phyloP scores from a whole-genome alignment of 164 flowering plant species.

The Protea cynaroides region DNA sequence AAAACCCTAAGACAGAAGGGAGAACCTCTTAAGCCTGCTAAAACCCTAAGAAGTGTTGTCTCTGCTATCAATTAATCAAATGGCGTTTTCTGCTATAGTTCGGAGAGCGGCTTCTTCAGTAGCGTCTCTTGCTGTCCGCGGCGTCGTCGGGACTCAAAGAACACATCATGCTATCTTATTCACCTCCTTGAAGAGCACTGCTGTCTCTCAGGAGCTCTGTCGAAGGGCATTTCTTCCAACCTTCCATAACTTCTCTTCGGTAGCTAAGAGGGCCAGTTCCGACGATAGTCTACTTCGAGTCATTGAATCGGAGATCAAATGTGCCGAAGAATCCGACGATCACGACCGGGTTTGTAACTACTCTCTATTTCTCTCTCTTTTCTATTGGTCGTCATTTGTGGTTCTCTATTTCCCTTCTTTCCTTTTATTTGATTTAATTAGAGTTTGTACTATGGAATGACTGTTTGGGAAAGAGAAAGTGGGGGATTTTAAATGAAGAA shows the following conservation, averaged over 20 bases:
- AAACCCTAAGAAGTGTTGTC: too few species aligned
- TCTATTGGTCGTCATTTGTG: not conserved
- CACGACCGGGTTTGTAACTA: constrained; percentile 30
- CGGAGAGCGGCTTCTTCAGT: too few species aligned
- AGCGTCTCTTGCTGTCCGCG: too few species aligned
- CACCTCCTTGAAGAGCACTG: constrained; percentile 25
- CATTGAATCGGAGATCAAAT: constrained; percentile 52
- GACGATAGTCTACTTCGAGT: constrained; percentile 47
- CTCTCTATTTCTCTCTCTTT: not conserved
- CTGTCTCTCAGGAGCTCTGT: constrained; percentile 11
- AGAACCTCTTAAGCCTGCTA: too few species aligned
- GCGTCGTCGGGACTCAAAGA: too few species aligned
- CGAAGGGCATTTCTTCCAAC: constrained; percentile 6
- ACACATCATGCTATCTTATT: constrained; percentile 3
- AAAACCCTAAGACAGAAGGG: too few species aligned
- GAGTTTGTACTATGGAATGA: too few species aligned
- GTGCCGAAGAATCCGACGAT: constrained; percentile 44
- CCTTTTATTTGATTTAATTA: too few species aligned
- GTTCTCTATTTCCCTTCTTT: not conserved
- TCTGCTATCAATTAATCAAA: too few species aligned
- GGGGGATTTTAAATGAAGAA: not conserved
- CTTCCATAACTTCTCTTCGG: constrained; percentile 21
- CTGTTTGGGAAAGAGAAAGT: too few species aligned
- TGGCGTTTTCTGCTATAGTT: too few species aligned
- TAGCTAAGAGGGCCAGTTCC: constrained; percentile 23